phyloP scores from a whole-genome alignment of 164 flowering plant genomes.

The Stephania yunnanensis region DNA sequence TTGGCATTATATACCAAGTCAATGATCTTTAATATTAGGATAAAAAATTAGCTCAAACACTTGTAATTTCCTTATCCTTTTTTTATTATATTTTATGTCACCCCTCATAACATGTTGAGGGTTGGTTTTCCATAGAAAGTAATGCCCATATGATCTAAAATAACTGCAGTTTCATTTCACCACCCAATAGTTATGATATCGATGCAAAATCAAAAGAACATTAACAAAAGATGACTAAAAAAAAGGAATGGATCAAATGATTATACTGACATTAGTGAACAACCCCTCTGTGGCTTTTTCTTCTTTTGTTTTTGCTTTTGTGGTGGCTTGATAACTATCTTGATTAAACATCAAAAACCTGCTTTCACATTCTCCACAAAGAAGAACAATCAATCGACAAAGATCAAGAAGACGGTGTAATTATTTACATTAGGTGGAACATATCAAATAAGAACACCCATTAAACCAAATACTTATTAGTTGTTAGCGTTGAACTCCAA shows the following conservation, averaged over 20 bases:
- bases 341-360: slow-evolving; percentile 98
- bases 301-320: slow-evolving; percentile 74
- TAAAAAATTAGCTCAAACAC: not conserved
- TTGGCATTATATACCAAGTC: not conserved
- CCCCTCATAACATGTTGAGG: not conserved
- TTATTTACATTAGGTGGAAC: not conserved
- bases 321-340: slow-evolving; percentile 88
- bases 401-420: too few species aligned
- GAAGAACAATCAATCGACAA: slow-evolving; percentile 1
- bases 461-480: too few species aligned
- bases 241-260: slow-evolving; percentile 1
- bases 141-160: not conserved
- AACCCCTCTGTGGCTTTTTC: slow-evolving; percentile 61
- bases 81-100: not conserved
- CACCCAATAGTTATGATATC: not conserved
- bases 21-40: not conserved
- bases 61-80: not conserved
- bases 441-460: not conserved
- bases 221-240: not conserved
- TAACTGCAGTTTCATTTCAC: not conserved
- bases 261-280: slow-evolving; percentile 55
- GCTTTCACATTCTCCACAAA: slow-evolving; percentile 83
- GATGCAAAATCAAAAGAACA: not conserved
- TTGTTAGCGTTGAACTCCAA: too few species aligned
- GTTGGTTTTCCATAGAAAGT: not conserved